Percentiles rank a stretch among this genome's conserved stretches.
These are phyloP conservation scores for Dactylis glomerata DNA, from an alignment of 176 grass and related monocot genomes.

Conservation along the genomic window DNA sequence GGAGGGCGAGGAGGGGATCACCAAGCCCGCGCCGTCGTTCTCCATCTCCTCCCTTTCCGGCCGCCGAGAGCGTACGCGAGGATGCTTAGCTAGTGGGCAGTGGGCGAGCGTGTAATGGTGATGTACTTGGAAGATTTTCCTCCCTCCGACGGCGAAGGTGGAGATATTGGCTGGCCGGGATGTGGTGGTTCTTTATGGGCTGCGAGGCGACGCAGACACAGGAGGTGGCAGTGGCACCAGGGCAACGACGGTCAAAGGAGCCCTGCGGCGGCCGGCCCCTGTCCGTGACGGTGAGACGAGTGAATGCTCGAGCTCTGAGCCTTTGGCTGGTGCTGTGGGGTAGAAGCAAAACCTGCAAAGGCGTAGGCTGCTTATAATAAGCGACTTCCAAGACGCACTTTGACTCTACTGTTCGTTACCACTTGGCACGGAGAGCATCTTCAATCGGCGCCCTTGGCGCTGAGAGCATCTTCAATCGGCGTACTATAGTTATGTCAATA, in stretches of 20 bases:
- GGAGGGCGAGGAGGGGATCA: conserved; percentile 67
- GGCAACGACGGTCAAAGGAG: conserved; percentile 21
- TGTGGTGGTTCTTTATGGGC: neutral
- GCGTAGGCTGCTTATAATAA: conserved; percentile 1
- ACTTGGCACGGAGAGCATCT: no score
- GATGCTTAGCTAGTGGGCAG: neutral
- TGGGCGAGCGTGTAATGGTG: neutral
- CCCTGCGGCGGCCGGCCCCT: neutral
- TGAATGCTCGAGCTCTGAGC: conserved; percentile 23
- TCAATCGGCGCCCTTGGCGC: no score
- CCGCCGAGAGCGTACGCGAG: neutral
- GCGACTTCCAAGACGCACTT: conserved; percentile 22
- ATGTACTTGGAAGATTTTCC: neutral
- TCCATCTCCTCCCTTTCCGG: conserved; percentile 45
- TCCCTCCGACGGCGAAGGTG: neutral
- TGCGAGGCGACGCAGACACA: conserved; percentile 1
- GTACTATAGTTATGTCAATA: no score
- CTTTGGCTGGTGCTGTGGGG: conserved; percentile 2
- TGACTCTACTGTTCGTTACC: conserved; percentile 15
- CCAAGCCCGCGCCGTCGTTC: conserved; percentile 26
- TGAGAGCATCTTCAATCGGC: no score
- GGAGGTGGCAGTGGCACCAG: conserved; percentile 1
- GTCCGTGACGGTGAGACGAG: neutral
- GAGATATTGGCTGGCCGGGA: neutral
- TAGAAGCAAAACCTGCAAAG: neutral